These are phyloP conservation scores for Annulohypoxylon maeteangense DNA, from an alignment of 495 filamentous ascomycete genomes.

Conservation along the genomic window DNA sequence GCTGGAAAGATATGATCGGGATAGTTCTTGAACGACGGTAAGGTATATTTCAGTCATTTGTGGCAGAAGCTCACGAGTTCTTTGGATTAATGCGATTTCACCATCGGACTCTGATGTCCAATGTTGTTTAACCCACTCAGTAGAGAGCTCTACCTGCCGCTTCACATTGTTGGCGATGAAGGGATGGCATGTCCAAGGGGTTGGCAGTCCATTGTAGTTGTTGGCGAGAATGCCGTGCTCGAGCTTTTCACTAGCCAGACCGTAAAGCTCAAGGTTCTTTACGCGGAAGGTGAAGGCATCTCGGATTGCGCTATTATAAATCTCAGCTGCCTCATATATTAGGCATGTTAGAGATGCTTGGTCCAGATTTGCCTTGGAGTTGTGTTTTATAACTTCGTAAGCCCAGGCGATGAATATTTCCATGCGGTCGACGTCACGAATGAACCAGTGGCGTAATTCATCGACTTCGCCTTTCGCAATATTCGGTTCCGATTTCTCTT, in stretches of 20 bases:
- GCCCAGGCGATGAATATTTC: constrained; percentile 81
- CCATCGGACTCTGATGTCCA: constrained; percentile 34
- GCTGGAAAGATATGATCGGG: constrained; percentile 52
- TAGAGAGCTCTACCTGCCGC: constrained; percentile 63
- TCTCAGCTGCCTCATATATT: constrained; percentile 80
- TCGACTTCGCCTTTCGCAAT: constrained; percentile 72
- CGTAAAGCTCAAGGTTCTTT: constrained; percentile 73
- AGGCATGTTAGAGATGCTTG: constrained; percentile 59
- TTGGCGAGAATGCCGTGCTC: constrained; percentile 73
- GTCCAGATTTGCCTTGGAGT: constrained; percentile 67
- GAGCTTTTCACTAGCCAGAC: constrained; percentile 69
- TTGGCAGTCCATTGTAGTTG: constrained; percentile 71
- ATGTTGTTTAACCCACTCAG: constrained; percentile 47
- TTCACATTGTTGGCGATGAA: constrained; percentile 66
- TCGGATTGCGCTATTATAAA: constrained; percentile 76
- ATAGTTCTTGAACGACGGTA: constrained; percentile 54
- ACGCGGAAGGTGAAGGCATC: constrained; percentile 79
- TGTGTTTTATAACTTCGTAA: constrained; percentile 73
- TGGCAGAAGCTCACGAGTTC: constrained; percentile 53
- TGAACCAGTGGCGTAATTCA: constrained; percentile 81
- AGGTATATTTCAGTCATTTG: constrained; percentile 59
- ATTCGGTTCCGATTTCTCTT: constrained; percentile 71
- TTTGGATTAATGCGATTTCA: constrained; percentile 44
- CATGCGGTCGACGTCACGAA: constrained; percentile 76
- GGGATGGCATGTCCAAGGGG: constrained; percentile 81